Evolutionary conservation across 2,329 filamentous ascomycete genomes (phyloP), one percentile per base, ranked within the genome.

Genomic region (Beauveria asiatica): DNA sequence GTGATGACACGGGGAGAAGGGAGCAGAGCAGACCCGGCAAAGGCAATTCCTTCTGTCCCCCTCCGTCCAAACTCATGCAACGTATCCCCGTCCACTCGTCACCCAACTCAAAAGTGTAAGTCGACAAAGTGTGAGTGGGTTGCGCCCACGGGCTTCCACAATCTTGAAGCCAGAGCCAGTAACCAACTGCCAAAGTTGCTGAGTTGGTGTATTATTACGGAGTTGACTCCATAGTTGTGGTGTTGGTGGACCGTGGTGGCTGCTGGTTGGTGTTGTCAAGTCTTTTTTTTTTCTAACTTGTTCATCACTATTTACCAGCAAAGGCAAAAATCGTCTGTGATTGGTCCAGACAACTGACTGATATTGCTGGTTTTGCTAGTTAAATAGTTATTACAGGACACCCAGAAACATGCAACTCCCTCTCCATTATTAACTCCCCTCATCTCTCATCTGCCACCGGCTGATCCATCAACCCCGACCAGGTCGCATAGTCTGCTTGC

Each of bases 151-250:
- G 33, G 21, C 39, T 55, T 23, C 51, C 37, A 37, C 51, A 54
- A 54, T 39, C 51, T 45, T 55, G 52, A 55, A 23, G 44, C 11
- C 44, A 21, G 44, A 21, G n/a, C 19, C 44, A 46, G 44, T 46
- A 46, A 46, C 44, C 44, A 25, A 23, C 23, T 23, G 7, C 11
- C 23, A 30, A 42, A 42, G 46, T 25, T 25, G 3, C 11, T 13
- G 17, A 49, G 23, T 49, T 23, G 30, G 45, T 41, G 21, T 17
- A 21, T 33, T 13, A 27, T 42, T 49, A 50, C 42, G 53, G 53
- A 56, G 53, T 46, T 42, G 53, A 56, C 53, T 51, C 56, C 56
- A 57, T 57, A 50, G 19, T 21, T 48, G 23, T 17, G 46, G 48
- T 58, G 37, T 48, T 58, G 54, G 54, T 57, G 54, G 54, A 49